A percentile compares a stretch with the other conserved stretches of the same genome.
Conservation (phyloP, 805 yeast genomes). For the Candida nonsorbophila region DNA sequence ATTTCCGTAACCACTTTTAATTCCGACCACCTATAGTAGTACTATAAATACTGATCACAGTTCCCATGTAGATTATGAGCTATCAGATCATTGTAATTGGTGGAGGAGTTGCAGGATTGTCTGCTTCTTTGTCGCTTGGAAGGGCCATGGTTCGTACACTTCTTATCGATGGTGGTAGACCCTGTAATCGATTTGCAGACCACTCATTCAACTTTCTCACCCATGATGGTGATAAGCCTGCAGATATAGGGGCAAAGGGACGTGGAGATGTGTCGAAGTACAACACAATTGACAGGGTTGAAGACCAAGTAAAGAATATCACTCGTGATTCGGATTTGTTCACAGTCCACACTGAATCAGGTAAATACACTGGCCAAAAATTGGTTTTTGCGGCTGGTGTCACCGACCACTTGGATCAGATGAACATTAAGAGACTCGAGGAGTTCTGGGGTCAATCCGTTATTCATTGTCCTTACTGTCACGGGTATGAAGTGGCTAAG, state of each 20-base stretch:
- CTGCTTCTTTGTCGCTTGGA: conserved; percentile 8
- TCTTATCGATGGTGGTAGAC: conserved; percentile 8
- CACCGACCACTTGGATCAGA: conserved; percentile 5
- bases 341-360: background rate
- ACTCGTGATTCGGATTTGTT: background rate
- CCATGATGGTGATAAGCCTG: conserved; percentile 9
- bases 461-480: conserved; percentile 10
- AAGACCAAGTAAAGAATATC: background rate
- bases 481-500: conserved; percentile 9
- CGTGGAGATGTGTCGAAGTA: background rate
- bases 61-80: conserved; percentile 2
- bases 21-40: no score
- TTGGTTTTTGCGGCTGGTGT: conserved; percentile 10
- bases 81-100: conserved; percentile 11
- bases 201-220: conserved; percentile 10
- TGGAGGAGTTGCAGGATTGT: conserved; percentile 9
- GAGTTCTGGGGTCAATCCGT: conserved; percentile 12
- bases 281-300: background rate
- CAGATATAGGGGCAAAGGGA: conserved; percentile 2
- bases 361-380: conserved; percentile 2
- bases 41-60: no score
- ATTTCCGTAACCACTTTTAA: no score
- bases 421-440: conserved; percentile 5
- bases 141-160: conserved; percentile 5
- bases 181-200: conserved; percentile 11